Evolutionary conservation across 2,329 filamentous ascomycete species (phyloP).

Genomic region (Herpotrichia juniperi): DNA sequence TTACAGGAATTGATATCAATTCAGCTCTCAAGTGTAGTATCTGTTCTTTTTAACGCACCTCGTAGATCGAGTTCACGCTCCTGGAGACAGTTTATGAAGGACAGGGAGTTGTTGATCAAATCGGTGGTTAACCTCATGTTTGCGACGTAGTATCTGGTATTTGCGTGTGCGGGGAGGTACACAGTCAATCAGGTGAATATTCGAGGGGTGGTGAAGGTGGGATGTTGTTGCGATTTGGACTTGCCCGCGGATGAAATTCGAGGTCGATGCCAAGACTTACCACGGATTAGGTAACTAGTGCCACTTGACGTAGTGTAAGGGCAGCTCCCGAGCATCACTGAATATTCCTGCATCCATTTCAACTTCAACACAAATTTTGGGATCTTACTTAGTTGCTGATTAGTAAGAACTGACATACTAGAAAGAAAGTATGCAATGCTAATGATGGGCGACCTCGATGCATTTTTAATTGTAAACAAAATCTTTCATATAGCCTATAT

Average conservation of each 20-base stretch:
- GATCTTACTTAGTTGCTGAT: no score
- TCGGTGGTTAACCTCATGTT: slow-evolving; percentile 94
- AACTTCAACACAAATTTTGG: no score
- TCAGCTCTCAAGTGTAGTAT: slow-evolving; percentile 90
- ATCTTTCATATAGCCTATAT: no score
- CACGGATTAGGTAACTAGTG: background rate
- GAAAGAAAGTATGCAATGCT: no score
- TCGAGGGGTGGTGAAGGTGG: background rate
- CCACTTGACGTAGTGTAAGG: no score
- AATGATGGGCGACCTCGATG: no score
- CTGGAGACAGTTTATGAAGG: slow-evolving; percentile 97
- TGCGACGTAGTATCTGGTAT: slow-evolving; percentile 20
- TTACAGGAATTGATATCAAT: slow-evolving; percentile 75
- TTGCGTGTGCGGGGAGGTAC: background rate
- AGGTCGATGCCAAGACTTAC: slow-evolving; percentile 1
- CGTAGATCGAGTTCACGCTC: slow-evolving; percentile 98
- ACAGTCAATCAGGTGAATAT: no score
- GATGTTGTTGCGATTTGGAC: background rate
- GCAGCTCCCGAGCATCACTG: no score
- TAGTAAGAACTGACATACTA: no score
- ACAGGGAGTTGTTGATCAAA: slow-evolving; percentile 91
- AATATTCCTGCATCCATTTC: no score
- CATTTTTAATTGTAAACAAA: no score
- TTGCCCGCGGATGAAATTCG: background rate
- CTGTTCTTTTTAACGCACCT: slow-evolving; percentile 98